A percentile compares a stretch with the other conserved stretches of the same genome.
Evolutionary conservation across 202 grass and related monocot species (phyloP).

Genomic region (Alloteropsis angusta): DNA sequence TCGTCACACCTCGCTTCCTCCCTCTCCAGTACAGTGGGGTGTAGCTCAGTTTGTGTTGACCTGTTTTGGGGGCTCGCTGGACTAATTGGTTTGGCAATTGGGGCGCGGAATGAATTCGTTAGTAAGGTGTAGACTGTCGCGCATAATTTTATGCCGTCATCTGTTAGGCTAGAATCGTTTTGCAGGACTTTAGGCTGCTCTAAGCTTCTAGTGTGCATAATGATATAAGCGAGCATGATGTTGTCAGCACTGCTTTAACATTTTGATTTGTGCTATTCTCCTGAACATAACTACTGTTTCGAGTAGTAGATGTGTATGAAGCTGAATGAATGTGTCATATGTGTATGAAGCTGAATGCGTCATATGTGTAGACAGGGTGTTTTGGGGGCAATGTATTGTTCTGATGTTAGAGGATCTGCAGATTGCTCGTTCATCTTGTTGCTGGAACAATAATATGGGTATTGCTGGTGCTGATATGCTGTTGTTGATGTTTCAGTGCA

Average conservation of each 20-base stretch:
- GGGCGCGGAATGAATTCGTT: not conserved
- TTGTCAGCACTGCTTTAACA: not conserved
- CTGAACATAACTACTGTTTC: not conserved
- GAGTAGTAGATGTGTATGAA: not conserved
- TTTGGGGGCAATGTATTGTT: not conserved
- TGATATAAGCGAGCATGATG: not conserved
- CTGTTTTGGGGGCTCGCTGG: not conserved
- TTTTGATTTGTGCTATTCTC: not conserved
- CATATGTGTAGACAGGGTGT: not conserved
- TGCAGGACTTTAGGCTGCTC: not conserved
- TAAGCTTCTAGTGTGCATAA: not conserved
- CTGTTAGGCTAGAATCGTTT: not conserved
- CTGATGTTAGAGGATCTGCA: not conserved
- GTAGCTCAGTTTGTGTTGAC: not conserved
- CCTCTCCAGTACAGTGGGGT: not conserved
- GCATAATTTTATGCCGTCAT: not conserved
- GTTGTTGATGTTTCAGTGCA: conserved; percentile 46
- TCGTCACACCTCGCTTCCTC: not conserved
- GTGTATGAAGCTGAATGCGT: not conserved
- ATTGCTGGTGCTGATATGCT: not conserved
- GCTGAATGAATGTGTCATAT: not conserved
- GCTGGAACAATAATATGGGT: not conserved
- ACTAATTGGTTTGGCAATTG: not conserved
- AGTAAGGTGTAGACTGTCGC: not conserved
- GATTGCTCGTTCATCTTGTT: not conserved